Conservation (phyloP, 495 filamentous ascomycete genomes). For the Lindgomyces ingoldianus region DNA sequence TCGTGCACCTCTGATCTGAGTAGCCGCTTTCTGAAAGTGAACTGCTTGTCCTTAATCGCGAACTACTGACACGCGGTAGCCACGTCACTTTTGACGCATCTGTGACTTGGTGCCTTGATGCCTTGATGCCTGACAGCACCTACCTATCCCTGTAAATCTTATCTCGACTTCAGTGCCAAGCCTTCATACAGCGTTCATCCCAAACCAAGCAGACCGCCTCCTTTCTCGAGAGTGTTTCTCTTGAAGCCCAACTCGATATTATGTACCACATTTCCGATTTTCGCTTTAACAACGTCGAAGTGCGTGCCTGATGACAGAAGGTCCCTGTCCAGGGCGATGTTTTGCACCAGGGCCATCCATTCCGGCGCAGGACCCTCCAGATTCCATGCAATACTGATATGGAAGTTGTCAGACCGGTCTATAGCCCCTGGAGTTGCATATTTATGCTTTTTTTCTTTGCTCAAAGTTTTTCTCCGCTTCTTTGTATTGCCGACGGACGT, state of each 20-base stretch:
- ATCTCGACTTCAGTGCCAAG: neutral
- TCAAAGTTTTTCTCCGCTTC: slow-evolving; percentile 17
- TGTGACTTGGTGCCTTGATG: neutral
- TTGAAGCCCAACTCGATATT: slow-evolving; percentile 19
- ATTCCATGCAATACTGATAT: slow-evolving; percentile 80
- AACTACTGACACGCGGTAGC: too few species aligned
- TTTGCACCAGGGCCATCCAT: slow-evolving; percentile 13
- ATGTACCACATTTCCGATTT: slow-evolving; percentile 71
- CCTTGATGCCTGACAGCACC: neutral
- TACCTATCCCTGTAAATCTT: neutral
- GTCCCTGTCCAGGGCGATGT: slow-evolving; percentile 10
- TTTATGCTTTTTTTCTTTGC: neutral
- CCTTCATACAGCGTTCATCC: neutral
- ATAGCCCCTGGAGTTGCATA: neutral
- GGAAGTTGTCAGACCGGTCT: slow-evolving; percentile 63
- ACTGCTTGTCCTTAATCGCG: too few species aligned
- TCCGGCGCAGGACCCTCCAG: slow-evolving; percentile 18
- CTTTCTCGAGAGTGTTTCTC: neutral
- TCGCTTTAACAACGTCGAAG: slow-evolving; percentile 65
- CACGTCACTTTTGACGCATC: neutral
- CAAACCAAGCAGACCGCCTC: slow-evolving; percentile 14
- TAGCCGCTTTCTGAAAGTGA: too few species aligned
- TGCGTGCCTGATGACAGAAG: slow-evolving; percentile 34
- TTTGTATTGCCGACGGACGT: neutral
- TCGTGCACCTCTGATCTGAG: too few species aligned